Base-by-base conservation (phyloP, 169 alveolate genomes). In the Plasmodium fragile region DNA sequence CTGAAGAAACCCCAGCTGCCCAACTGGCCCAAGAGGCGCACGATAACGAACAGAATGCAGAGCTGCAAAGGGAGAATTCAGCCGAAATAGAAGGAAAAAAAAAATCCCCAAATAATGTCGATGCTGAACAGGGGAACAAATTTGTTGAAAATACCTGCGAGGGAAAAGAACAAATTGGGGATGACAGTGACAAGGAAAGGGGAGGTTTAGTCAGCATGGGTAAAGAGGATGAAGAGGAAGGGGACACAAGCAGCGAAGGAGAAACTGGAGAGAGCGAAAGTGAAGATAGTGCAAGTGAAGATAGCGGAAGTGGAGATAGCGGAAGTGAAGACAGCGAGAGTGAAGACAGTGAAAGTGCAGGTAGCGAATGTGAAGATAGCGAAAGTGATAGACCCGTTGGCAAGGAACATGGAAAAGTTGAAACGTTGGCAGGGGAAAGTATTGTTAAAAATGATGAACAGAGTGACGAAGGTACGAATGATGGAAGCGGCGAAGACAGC, bases 221-320 rank as follows among this genome's bases (percentile, higher is more conserved):
- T 1, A 30, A 78, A 25, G 25, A 52, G 41, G 80, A 81, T 8
- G 91, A 49, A 11, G 71, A 81, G 13, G 32, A 41, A 34, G 45
- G 59, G 22, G 65, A 5, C 30, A 25, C 10, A 41, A 16, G 22
- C 11, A 43, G 30, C 32, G 65, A 80, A 41, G 65, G n/a, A 2
- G 71, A 79, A 41, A 32, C 18, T 6, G 72, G 75, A 45, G 85
- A 45, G 0, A 32, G 30, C 10, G 85, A 45, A 16, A 41, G 70
- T 79, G 85, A 4, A 18, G 85, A 79, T 0, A 3, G 34, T 39
- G 85, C 45, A 32, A 79, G 75, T 79, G 85, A 18, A 41, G 65
- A 79, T 8, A 25, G 25, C 32, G 69, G n/a, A 39, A 25, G 16
- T 41, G 84, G 18, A 39, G 70, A 78, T 7, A 30, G 52, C 11